Evolutionary conservation across 768 basidiomycete genomes (phyloP).

Genomic region (Trametes gibbosa): DNA sequence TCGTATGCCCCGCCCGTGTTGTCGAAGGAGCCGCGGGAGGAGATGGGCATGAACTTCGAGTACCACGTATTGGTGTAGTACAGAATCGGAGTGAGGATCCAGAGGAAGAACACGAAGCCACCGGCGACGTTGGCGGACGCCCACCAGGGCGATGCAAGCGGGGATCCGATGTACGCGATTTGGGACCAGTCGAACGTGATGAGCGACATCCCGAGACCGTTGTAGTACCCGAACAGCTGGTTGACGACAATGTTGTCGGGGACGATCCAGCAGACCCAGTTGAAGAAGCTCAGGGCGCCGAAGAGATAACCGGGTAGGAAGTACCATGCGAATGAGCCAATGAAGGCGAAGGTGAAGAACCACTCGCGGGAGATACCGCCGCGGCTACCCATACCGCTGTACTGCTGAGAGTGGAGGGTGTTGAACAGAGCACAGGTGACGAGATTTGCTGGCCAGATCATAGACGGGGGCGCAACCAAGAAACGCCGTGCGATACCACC

Average conservation of each 20-base stretch:
- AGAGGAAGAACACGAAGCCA: conserved; percentile 70
- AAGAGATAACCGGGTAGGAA: conserved; percentile 76
- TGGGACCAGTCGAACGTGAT: conserved; percentile 81
- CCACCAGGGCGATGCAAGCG: conserved; percentile 83
- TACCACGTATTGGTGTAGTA: conserved; percentile 72
- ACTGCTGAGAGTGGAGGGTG: conserved; percentile 38
- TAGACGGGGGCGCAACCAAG: conserved; percentile 42
- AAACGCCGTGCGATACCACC: conserved; percentile 45
- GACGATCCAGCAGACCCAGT: conserved; percentile 64
- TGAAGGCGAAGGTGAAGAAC: conserved; percentile 47
- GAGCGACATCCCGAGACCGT: conserved; percentile 53
- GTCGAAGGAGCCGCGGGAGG: conserved; percentile 38
- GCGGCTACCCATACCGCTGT: conserved; percentile 40
- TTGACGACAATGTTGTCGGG: conserved; percentile 70
- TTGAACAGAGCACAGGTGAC: conserved; percentile 46
- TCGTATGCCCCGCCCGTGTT: conserved; percentile 44
- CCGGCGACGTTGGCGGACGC: conserved; percentile 66
- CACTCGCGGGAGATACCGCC: conserved; percentile 51
- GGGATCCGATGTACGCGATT: conserved; percentile 66
- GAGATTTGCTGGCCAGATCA: conserved; percentile 46
- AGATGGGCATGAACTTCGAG: conserved; percentile 62
- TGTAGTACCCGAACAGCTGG: conserved; percentile 67
- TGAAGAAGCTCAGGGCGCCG: conserved; percentile 40
- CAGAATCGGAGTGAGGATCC: conserved; percentile 59
- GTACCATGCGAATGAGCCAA: conserved; percentile 43